phyloP scores from a whole-genome alignment of 331 rosid species.

The Pyracantha coccinea region DNA sequence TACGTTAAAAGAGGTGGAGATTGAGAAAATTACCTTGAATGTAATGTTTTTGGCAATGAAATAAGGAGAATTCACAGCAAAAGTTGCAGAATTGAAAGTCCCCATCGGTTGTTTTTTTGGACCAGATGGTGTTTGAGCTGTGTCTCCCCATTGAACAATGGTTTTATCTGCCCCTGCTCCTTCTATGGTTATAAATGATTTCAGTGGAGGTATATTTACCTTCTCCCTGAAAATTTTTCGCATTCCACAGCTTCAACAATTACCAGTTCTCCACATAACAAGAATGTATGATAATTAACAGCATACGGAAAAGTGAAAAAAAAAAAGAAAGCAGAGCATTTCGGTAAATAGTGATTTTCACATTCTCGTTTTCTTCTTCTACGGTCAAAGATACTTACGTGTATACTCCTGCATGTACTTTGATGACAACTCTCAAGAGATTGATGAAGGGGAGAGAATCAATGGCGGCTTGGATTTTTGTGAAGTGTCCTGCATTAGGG shows the following conservation, averaged over 20 bases:
- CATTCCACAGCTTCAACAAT: background rate
- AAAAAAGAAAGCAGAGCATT: constrained; percentile 1
- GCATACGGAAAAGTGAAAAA: background rate
- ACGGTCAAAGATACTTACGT: constrained; percentile 39
- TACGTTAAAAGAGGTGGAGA: background rate
- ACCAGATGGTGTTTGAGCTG: constrained; percentile 67
- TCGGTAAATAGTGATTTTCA: background rate
- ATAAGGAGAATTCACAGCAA: constrained; percentile 83
- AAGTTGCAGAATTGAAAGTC: constrained; percentile 81
- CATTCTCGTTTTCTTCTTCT: background rate
- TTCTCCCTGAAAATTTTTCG: constrained; percentile 56
- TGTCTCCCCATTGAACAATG: constrained; percentile 97
- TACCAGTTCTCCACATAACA: background rate
- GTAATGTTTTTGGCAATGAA: constrained; percentile 95
- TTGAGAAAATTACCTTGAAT: constrained; percentile 45
- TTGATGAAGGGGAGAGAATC: constrained; percentile 82
- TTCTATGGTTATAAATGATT: constrained; percentile 79
- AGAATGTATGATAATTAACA: background rate
- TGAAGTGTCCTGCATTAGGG: constrained; percentile 55
- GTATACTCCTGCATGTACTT: constrained; percentile 94
- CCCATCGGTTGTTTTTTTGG: constrained; percentile 71
- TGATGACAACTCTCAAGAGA: constrained; percentile 83
- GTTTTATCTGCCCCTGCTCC: constrained; percentile 92
- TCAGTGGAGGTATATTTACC: constrained; percentile 68
- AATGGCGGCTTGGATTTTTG: constrained; percentile 75